phyloP scores from a whole-genome alignment of 2,329 filamentous ascomycete genomes.

The Pseudogymnoascus sp. region DNA sequence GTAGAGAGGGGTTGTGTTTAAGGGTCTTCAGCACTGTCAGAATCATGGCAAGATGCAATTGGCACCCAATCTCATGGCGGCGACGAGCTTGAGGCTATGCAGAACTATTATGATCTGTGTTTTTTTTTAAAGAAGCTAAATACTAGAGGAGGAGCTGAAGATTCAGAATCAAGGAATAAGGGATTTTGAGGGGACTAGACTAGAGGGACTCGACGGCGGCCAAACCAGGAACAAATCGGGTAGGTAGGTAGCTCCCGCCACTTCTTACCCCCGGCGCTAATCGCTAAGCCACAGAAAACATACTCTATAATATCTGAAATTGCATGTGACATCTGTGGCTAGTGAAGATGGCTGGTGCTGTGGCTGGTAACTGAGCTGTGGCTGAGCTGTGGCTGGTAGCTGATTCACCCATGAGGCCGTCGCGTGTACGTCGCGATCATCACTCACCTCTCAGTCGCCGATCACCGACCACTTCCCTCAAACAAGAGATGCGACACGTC shows the following conservation, averaged over 20 bases:
- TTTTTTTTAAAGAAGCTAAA: neutral
- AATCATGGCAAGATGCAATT: slow-evolving; percentile 4
- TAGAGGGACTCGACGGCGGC: neutral
- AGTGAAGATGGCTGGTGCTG: neutral
- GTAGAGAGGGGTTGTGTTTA: neutral
- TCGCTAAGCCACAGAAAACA: neutral
- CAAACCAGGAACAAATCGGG: neutral
- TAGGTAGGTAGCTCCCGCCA: neutral
- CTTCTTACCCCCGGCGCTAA: neutral
- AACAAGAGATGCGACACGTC: neutral
- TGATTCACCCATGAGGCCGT: neutral
- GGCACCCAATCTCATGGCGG: neutral
- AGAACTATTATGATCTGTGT: neutral
- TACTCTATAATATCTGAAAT: neutral
- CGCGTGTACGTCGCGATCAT: neutral
- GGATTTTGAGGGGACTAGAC: neutral
- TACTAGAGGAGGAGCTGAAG: neutral
- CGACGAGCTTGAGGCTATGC: neutral
- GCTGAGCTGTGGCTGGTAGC: neutral
- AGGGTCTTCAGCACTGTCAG: neutral
- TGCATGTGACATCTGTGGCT: neutral
- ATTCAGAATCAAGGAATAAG: neutral
- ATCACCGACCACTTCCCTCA: neutral
- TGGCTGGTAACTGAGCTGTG: neutral
- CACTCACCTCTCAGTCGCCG: neutral